Percentiles rank a stretch among this genome's conserved stretches.
phyloP scores from a whole-genome alignment of 169 alveolate genomes.

The Plasmodium cynomolgi region DNA sequence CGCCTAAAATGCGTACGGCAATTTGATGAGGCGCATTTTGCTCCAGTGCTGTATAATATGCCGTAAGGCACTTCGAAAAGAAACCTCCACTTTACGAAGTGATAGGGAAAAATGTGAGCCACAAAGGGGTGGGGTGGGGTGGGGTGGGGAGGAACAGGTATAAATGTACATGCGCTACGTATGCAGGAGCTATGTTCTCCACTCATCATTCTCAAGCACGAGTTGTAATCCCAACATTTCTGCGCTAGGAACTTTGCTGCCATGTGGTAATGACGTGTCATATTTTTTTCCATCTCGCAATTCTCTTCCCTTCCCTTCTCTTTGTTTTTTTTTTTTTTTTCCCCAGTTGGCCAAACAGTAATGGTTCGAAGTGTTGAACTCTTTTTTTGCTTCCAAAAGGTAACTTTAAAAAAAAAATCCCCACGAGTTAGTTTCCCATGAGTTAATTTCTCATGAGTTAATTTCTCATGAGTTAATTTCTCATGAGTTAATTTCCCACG shows the following conservation, averaged over 20 bases:
- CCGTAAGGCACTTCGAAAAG: background rate
- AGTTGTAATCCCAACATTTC: background rate
- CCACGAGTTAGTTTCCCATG: background rate
- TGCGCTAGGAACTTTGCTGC: background rate
- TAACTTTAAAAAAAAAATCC: background rate
- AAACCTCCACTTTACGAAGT: background rate
- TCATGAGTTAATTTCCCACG: too few species aligned
- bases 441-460: too few species aligned
- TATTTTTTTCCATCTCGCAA: background rate
- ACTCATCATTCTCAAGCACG: background rate
- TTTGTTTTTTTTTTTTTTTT: background rate
- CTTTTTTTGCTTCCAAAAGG: background rate
- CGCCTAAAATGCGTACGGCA: background rate
- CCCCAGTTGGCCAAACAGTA: background rate
- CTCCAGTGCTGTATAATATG: background rate
- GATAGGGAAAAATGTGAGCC: background rate
- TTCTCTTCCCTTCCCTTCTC: background rate
- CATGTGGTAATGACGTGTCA: background rate
- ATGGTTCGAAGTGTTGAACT: background rate
- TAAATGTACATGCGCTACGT: background rate
- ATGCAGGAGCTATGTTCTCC: background rate
- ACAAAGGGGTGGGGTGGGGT: background rate
- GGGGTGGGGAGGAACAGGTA: background rate
- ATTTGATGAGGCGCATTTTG: background rate
- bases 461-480: too few species aligned